Evolutionary conservation across 495 filamentous ascomycete species (phyloP), one percentile per base, ranked within the genome.

Genomic region (Gamarada debralockiae): DNA sequence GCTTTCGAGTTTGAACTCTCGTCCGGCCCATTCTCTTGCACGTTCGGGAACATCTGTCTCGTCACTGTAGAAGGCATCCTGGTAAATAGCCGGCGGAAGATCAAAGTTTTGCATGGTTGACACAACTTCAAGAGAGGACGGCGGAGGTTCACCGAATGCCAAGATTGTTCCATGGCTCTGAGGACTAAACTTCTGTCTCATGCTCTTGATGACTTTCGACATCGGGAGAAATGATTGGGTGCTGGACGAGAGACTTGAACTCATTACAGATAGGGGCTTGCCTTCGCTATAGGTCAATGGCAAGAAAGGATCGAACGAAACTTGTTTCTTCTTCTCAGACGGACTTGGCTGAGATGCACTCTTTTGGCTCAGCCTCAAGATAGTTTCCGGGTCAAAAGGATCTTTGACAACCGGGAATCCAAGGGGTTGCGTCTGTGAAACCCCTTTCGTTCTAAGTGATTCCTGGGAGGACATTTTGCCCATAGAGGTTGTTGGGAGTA

Each of bases 1-100:
- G 48, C 92, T 87, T 63, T 81, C 81, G 1, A 97, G 66, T 43
- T 80, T 87, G 65, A 95, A 97, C 57, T 95, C 90, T 57, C 81
- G 82, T 15, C 92, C 92, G 8, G 87, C 95, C 66, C 96, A 97
- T 69, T 95, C 89, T 42, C 89, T 76, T 10, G 77, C 65, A 45
- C 82, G 79, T 31, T 87, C 78, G 7, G 95, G 95, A 3, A 96
- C 87, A 69, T 98, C 93, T 48, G 69, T 74, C 48, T 92, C 87
- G n/a, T 89, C 74, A 55, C 90, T 87, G 61, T 96, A 97, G 59
- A 85, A 91, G 14, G 92, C 83, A 61, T 91, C 86, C 63, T 89
- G 88, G 56, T 97, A 95, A 41, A 96, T 77, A 20, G 87, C 74
- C 38, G 55, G 76, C 15, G 75, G 75, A 4, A 72, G 61, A 60